Evolutionary conservation across 2,329 filamentous ascomycete genomes (phyloP).

Genomic region (Phialemoniopsis sp.): DNA sequence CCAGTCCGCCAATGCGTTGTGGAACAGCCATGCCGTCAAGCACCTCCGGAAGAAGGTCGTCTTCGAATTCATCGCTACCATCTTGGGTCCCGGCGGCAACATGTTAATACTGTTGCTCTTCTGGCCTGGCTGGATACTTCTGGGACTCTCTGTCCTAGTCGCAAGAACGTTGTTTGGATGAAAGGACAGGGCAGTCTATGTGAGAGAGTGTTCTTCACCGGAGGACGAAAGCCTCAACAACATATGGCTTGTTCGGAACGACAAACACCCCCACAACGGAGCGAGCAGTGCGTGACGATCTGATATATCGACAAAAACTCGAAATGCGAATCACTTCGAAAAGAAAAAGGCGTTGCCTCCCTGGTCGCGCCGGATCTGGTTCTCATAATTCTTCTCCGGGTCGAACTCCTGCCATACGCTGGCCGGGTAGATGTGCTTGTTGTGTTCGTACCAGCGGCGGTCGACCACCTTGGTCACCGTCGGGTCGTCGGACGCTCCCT

Average conservation of each 20-base stretch:
- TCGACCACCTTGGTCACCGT: conserved; percentile 90
- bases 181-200: conserved; percentile 6
- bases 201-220: no score
- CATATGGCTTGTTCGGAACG: no score
- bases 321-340: conserved; percentile 32
- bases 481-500: conserved; percentile 76
- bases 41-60: conserved; percentile 41
- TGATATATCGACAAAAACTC: background rate
- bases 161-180: conserved; percentile 21
- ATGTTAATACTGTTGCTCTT: conserved; percentile 44
- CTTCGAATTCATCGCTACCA: conserved; percentile 45
- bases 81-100: conserved; percentile 47
- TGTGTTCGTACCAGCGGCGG: conserved; percentile 91
- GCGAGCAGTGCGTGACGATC: conserved; percentile 1
- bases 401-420: conserved; percentile 96
- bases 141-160: conserved; percentile 30
- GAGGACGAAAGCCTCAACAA: no score
- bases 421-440: conserved; percentile 97
- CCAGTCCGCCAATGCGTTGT: conserved; percentile 15
- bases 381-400: conserved; percentile 78
- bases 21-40: conserved; percentile 29
- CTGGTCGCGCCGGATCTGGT: conserved; percentile 73
- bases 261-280: no score
- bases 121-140: conserved; percentile 53
- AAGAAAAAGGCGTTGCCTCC: conserved; percentile 95